Evolutionary conservation across 345 rosid species (phyloP).

Genomic region (Geranium rotundifolium): DNA sequence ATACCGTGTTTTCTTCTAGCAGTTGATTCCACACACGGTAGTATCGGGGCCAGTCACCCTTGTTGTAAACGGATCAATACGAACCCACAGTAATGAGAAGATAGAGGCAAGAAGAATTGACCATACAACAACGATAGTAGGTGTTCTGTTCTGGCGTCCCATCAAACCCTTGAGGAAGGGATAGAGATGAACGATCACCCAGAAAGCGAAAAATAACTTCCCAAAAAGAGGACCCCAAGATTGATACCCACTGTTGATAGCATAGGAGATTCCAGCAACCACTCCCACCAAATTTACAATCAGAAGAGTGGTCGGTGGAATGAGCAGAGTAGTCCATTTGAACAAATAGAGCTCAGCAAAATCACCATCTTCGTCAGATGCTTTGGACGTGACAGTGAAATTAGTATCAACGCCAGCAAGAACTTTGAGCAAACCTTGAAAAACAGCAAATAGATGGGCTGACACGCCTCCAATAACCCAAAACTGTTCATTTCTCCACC

Average conservation of each 20-base stretch:
- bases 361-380: constrained; percentile 20
- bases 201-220: constrained; percentile 33
- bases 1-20: constrained; percentile 10
- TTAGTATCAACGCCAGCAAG: constrained; percentile 22
- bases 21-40: constrained; percentile 31
- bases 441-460: constrained; percentile 30
- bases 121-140: constrained; percentile 36
- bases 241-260: no score
- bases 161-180: constrained; percentile 35
- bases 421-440: constrained; percentile 30
- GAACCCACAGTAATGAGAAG: constrained; percentile 34
- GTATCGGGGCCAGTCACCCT: constrained; percentile 27
- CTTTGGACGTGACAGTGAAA: constrained; percentile 21
- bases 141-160: constrained; percentile 29
- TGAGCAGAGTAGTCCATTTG: constrained; percentile 38
- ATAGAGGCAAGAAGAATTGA: constrained; percentile 32
- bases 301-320: constrained; percentile 33
- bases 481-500: constrained; percentile 46
- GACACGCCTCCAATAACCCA: constrained; percentile 8
- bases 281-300: constrained; percentile 30
- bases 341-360: constrained; percentile 25
- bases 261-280: constrained; percentile 14
- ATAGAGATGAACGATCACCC: constrained; percentile 37
- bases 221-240: constrained; percentile 7
- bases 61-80: constrained; percentile 28